Evolutionary conservation across 2,329 filamentous ascomycete genomes (phyloP).

Genomic region (Elsinoe arachidis): DNA sequence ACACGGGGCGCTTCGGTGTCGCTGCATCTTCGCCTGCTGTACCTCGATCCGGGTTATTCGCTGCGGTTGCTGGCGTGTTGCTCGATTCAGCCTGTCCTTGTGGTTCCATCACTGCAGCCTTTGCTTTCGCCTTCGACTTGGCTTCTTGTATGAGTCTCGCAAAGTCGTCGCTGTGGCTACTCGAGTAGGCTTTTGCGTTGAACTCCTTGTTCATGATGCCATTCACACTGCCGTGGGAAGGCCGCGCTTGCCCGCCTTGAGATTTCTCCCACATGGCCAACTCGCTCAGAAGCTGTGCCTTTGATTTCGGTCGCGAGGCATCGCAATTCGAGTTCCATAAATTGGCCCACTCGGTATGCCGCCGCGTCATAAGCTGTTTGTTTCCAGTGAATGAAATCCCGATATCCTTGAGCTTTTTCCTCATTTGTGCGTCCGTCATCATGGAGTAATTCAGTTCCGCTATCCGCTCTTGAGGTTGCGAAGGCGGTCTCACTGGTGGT

Average conservation of each 20-base stretch:
- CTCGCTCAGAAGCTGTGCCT: conserved; percentile 65
- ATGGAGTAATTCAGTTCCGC: conserved; percentile 79
- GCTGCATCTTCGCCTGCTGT: conserved; percentile 7
- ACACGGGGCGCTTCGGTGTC: not conserved
- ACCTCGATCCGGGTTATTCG: conserved; percentile 22
- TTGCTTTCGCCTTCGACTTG: conserved; percentile 40
- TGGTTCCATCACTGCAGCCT: not conserved
- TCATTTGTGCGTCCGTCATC: conserved; percentile 67
- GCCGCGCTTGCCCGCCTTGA: conserved; percentile 54
- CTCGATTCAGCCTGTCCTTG: too few relatives aligned
- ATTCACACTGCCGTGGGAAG: conserved; percentile 32
- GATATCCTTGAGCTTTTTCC: conserved; percentile 72
- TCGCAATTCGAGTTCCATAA: conserved; percentile 98
- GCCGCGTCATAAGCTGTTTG: conserved; percentile 61
- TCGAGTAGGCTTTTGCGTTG: conserved; percentile 67
- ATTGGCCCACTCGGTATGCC: conserved; percentile 90
- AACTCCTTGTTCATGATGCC: conserved; percentile 79
- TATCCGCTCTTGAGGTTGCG: conserved; percentile 49
- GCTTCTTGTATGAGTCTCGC: conserved; percentile 71
- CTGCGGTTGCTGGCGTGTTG: conserved; percentile 19
- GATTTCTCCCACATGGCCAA: conserved; percentile 81
- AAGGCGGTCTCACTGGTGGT: not conserved
- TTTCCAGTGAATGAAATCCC: conserved; percentile 65
- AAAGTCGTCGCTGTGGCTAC: conserved; percentile 66
- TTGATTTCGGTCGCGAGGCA: conserved; percentile 61